Evolutionary conservation across 1,284 basidiomycete species (phyloP).

Genomic region (Moesziomyces sp.): DNA sequence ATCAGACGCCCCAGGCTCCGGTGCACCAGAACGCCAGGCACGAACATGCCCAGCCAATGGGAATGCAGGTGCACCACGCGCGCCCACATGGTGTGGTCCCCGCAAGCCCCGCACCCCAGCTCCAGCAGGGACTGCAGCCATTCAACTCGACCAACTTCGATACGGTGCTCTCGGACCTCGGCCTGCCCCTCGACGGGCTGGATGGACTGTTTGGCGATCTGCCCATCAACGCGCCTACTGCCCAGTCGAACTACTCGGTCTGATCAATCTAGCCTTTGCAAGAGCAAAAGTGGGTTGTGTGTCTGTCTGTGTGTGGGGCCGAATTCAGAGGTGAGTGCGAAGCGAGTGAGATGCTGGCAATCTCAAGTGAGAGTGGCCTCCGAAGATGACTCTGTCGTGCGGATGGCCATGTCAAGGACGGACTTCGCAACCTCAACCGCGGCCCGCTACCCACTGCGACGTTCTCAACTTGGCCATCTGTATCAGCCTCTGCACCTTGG

Average conservation of each 20-base stretch:
- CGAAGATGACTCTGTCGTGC: no score
- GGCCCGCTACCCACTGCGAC: no score
- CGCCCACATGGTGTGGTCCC: constrained; percentile 7
- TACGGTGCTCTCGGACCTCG: constrained; percentile 37
- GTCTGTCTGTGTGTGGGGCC: no score
- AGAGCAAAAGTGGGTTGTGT: no score
- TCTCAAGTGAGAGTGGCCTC: no score
- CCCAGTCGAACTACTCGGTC: constrained; percentile 26
- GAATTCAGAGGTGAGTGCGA: no score
- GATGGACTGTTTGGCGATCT: constrained; percentile 45
- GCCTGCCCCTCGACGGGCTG: constrained; percentile 38
- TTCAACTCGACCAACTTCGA: constrained; percentile 40
- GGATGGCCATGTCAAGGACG: no score
- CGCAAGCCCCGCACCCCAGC: background rate
- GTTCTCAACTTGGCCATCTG: no score
- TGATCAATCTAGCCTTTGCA: background rate
- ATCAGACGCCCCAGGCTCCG: constrained; percentile 7
- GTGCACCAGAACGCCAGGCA: background rate
- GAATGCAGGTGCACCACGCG: constrained; percentile 7
- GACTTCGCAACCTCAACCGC: no score
- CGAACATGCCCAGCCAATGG: background rate
- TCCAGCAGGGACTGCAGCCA: background rate
- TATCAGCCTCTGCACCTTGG: background rate
- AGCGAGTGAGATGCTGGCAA: no score
- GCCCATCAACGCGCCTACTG: constrained; percentile 27